phyloP scores from a whole-genome alignment of 2,329 filamentous ascomycete genomes.

The Aspergillus udagawae region DNA sequence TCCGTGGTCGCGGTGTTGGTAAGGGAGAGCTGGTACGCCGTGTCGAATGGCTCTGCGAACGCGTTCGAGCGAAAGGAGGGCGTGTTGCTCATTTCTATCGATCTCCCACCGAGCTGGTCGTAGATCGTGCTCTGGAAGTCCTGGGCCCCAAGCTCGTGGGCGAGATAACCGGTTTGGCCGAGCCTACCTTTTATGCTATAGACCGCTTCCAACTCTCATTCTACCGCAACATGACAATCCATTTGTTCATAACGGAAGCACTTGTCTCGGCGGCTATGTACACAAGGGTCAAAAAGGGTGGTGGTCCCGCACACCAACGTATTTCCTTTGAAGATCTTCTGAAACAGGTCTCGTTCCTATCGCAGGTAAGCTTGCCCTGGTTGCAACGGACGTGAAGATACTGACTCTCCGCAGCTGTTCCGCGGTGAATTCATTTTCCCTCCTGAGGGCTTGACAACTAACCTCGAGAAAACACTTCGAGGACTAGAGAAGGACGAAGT shows the following conservation, averaged over 20 bases:
- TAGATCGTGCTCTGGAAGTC: conserved; percentile 86
- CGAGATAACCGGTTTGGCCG: conserved; percentile 70
- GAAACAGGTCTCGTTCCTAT: conserved; percentile 82
- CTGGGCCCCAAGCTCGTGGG: conserved; percentile 86
- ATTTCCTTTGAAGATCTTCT: conserved; percentile 71
- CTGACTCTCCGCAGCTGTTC: conserved; percentile 60
- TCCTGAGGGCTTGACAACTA: conserved; percentile 73
- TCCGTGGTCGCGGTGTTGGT: conserved; percentile 87
- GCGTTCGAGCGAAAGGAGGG: conserved; percentile 80
- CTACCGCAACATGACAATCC: conserved; percentile 99
- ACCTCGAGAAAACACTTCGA: conserved; percentile 73
- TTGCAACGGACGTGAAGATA: not conserved
- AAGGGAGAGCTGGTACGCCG: conserved; percentile 78
- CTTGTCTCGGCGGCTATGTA: conserved; percentile 89
- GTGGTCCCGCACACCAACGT: conserved; percentile 74
- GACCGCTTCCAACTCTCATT: conserved; percentile 97
- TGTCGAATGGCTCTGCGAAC: conserved; percentile 82
- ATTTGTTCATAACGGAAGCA: conserved; percentile 91
- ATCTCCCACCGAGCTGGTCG: conserved; percentile 71
- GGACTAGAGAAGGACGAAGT: conserved; percentile 76
- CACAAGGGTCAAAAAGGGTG: conserved; percentile 82
- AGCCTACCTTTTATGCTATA: conserved; percentile 91
- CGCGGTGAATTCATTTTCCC: conserved; percentile 96
- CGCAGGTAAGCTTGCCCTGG: conserved; percentile 46
- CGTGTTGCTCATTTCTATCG: conserved; percentile 90